Evolutionary conservation across 768 basidiomycete genomes (phyloP).

Genomic region (Mycena vulgaris): DNA sequence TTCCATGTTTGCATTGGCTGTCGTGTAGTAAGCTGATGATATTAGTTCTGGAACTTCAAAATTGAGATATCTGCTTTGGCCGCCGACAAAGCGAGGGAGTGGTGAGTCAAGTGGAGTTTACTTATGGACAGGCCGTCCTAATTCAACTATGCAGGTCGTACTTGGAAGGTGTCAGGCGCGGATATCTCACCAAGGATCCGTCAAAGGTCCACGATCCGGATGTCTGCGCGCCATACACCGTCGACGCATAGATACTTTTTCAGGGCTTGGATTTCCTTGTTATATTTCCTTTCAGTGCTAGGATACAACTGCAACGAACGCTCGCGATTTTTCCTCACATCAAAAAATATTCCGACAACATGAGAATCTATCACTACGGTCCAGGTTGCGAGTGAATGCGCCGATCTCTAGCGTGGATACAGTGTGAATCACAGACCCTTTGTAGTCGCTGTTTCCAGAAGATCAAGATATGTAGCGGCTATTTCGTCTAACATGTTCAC

Average conservation of each 20-base stretch:
- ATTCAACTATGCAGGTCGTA: slow-evolving; percentile 71
- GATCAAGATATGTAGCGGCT: too few relatives aligned
- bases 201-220: slow-evolving; percentile 66
- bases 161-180: slow-evolving; percentile 68
- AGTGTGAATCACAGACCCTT: too few relatives aligned
- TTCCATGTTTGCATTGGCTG: neutral
- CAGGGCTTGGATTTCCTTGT: too few relatives aligned
- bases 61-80: slow-evolving; percentile 69
- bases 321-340: too few relatives aligned
- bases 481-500: too few relatives aligned
- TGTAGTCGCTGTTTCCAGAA: too few relatives aligned
- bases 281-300: too few relatives aligned
- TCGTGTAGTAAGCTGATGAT: neutral
- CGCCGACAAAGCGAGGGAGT: slow-evolving; percentile 71
- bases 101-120: slow-evolving; percentile 58
- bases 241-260: neutral
- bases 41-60: slow-evolving; percentile 83
- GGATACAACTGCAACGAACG: too few relatives aligned
- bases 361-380: too few relatives aligned
- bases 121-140: neutral
- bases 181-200: slow-evolving; percentile 78
- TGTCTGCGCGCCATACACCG: slow-evolving; percentile 77
- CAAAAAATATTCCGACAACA: too few relatives aligned
- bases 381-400: too few relatives aligned
- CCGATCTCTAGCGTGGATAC: too few relatives aligned